phyloP scores from a whole-genome alignment of 2,329 filamentous ascomycete genomes.

The Fusarium equiseti region DNA sequence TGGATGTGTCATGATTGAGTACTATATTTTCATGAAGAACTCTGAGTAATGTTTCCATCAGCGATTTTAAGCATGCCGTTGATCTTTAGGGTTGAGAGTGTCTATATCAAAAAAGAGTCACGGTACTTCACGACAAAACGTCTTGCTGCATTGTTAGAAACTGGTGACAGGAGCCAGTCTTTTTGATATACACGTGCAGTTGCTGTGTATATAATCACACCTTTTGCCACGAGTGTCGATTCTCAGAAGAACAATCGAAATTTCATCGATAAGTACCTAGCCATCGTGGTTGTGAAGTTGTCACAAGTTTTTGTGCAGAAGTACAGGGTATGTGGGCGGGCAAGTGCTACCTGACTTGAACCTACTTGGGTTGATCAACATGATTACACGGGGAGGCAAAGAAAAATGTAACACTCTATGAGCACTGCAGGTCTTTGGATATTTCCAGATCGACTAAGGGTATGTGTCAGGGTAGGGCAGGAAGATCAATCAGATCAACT shows the following conservation, averaged over 20 bases:
- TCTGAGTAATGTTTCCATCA: background rate
- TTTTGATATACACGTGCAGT: background rate
- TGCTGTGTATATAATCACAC: background rate
- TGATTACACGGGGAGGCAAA: background rate
- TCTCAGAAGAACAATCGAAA: background rate
- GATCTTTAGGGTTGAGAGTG: background rate
- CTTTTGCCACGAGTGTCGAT: background rate
- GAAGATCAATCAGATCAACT: background rate
- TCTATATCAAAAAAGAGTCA: background rate
- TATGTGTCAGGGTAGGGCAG: background rate
- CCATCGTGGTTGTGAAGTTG: background rate
- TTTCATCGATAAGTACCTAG: background rate
- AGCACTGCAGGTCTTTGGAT: background rate
- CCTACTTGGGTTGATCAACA: background rate
- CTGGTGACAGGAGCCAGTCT: too few species aligned
- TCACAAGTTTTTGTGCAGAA: background rate
- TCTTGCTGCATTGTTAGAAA: background rate
- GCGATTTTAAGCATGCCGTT: background rate
- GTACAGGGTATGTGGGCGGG: conserved; percentile 6
- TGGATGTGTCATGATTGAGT: conserved; percentile 8
- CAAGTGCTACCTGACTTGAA: background rate
- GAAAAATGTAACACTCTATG: background rate
- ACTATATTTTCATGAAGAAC: background rate
- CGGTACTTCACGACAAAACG: background rate
- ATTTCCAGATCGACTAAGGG: background rate